These are phyloP conservation scores for Dactylorhiza incarnata DNA, from an alignment of 106 monocot species.

Conservation along the genomic window DNA sequence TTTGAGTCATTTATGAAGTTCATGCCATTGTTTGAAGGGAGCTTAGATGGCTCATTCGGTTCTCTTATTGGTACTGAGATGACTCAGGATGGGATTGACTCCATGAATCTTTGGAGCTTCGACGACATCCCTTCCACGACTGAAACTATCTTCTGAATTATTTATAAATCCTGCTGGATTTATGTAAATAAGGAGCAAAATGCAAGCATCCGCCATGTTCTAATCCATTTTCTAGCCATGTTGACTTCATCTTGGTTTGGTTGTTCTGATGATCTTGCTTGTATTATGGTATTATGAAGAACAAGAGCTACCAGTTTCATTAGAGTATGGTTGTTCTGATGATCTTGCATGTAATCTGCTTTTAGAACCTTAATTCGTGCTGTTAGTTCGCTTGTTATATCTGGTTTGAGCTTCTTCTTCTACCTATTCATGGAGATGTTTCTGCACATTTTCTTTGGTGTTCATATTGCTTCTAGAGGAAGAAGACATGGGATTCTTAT, in stretches of 20 bases:
- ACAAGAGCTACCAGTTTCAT: neutral
- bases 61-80: constrained; percentile 27
- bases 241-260: neutral
- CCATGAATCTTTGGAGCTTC: constrained; percentile 58
- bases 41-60: constrained; percentile 24
- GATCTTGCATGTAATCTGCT: neutral
- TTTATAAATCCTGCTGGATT: neutral
- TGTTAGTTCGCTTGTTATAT: neutral
- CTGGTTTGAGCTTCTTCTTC: neutral
- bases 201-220: neutral
- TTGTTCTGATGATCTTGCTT: neutral
- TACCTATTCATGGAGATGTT: neutral
- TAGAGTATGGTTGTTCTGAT: neutral
- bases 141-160: neutral
- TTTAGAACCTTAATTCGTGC: neutral
- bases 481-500: too few relatives aligned
- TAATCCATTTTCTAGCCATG: neutral
- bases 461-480: too few relatives aligned
- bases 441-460: neutral
- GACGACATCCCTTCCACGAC: constrained; percentile 45
- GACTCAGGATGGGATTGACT: constrained; percentile 22
- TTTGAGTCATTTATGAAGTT: constrained; percentile 44
- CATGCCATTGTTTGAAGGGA: constrained; percentile 26
- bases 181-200: neutral
- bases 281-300: neutral